Evolutionary conservation across 305 asterid genomes (phyloP).

Genomic region (Petunia hybrid): DNA sequence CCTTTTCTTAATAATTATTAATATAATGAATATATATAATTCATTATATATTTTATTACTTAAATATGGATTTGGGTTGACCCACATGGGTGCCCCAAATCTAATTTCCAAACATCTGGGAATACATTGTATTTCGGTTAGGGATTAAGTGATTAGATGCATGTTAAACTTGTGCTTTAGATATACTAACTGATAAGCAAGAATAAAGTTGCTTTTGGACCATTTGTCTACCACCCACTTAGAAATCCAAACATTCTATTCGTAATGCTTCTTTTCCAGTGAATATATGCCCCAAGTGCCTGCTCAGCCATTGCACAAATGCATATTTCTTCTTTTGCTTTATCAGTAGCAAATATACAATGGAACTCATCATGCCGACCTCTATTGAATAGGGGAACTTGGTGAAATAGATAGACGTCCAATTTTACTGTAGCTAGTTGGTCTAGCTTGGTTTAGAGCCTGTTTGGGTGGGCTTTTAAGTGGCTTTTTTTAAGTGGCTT

Average conservation of each 20-base stretch:
- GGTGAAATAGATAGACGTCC: background rate
- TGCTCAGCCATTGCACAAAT: too few relatives aligned
- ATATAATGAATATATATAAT: too few relatives aligned
- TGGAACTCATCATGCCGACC: background rate
- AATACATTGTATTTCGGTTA: background rate
- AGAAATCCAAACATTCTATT: too few relatives aligned
- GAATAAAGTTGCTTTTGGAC: background rate
- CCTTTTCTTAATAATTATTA: too few relatives aligned
- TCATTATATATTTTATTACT: too few relatives aligned
- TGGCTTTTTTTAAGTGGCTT: too few relatives aligned
- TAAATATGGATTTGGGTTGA: too few relatives aligned
- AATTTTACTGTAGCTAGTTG: slow-evolving; percentile 3
- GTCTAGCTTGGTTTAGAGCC: background rate
- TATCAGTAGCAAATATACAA: background rate
- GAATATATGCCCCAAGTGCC: too few relatives aligned
- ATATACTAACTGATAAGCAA: background rate
- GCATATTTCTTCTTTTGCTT: too few relatives aligned
- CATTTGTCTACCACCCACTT: background rate
- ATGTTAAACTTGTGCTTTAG: slow-evolving; percentile 16
- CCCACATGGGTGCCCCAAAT: too few relatives aligned
- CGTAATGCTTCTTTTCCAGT: too few relatives aligned
- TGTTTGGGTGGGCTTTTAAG: too few relatives aligned
- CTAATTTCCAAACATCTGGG: background rate
- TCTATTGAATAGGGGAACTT: background rate
- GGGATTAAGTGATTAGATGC: background rate